These are phyloP conservation scores for Cutaneotrichosporon sp. DNA, from an alignment of 1,284 basidiomycete species.

Conservation along the genomic window DNA sequence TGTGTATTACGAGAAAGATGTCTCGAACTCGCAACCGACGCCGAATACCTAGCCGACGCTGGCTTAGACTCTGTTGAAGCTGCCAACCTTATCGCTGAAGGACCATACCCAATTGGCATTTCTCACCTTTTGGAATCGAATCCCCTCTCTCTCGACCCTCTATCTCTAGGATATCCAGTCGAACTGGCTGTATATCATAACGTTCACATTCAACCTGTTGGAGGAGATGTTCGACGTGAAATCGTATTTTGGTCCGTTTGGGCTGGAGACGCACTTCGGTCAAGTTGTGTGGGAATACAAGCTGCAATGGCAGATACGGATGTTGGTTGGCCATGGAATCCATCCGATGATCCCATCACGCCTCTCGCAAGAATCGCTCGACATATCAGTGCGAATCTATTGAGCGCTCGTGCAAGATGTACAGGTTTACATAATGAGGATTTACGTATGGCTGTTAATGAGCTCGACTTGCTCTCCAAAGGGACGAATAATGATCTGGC, in stretches of 20 bases:
- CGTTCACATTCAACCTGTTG: neutral
- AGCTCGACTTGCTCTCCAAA: neutral
- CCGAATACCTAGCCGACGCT: neutral
- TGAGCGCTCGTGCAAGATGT: constrained; percentile 10
- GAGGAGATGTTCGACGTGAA: constrained; percentile 1
- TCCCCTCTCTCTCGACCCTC: constrained; percentile 7
- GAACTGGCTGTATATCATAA: constrained; percentile 17
- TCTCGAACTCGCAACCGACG: neutral
- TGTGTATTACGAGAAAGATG: constrained; percentile 5
- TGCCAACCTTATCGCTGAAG: constrained; percentile 13
- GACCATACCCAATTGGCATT: neutral
- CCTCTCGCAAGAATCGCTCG: neutral
- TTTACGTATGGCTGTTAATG: neutral
- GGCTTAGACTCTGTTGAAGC: constrained; percentile 15
- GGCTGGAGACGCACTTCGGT: constrained; percentile 14
- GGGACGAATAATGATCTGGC: no score
- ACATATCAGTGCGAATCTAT: neutral
- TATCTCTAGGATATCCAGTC: constrained; percentile 12
- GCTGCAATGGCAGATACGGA: constrained; percentile 14
- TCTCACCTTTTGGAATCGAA: neutral
- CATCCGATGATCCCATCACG: constrained; percentile 1
- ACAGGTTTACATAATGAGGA: neutral
- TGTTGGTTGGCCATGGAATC: constrained; percentile 12
- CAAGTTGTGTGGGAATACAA: neutral
- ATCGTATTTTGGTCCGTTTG: constrained; percentile 9